Conservation (phyloP, 2,329 filamentous ascomycete genomes). For the Aspergillus costaricaensis region DNA sequence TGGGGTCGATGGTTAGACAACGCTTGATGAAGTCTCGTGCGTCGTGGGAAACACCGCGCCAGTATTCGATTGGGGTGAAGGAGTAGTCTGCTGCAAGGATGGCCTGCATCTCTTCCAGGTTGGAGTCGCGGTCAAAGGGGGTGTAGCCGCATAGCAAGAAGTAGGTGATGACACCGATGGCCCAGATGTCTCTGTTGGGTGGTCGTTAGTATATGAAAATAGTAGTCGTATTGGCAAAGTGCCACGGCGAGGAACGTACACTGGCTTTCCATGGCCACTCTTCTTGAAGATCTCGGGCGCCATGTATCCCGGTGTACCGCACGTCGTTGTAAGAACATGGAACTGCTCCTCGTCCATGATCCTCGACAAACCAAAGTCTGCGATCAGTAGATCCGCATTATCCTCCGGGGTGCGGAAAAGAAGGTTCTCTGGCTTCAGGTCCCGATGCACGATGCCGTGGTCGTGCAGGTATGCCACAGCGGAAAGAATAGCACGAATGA, state of each 20-base stretch:
- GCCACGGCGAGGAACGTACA: constrained; percentile 53
- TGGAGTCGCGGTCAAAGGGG: constrained; percentile 94
- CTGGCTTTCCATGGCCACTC: constrained; percentile 94
- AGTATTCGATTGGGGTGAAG: constrained; percentile 93
- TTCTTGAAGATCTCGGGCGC: constrained; percentile 99
- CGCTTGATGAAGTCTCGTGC: constrained; percentile 90
- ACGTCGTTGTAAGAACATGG: constrained; percentile 95
- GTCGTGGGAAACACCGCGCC: constrained; percentile 83
- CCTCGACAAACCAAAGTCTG: constrained; percentile 90
- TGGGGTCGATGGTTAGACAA: constrained; percentile 88
- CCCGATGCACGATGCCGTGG: constrained; percentile 96
- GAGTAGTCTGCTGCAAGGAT: constrained; percentile 95
- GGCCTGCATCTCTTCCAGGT: constrained; percentile 99
- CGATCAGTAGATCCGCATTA: constrained; percentile 94
- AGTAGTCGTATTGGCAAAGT: neutral
- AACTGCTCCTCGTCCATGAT: constrained; percentile 99
- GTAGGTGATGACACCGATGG: constrained; percentile 97
- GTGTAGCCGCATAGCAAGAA: constrained; percentile 98
- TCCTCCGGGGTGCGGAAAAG: constrained; percentile 97
- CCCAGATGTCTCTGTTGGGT: constrained; percentile 77
- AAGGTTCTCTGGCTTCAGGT: constrained; percentile 95
- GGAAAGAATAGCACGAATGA: constrained; percentile 91
- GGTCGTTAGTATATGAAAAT: neutral
- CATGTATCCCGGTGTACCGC: constrained; percentile 98
- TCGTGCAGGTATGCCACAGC: constrained; percentile 99